phyloP scores from a whole-genome alignment of 2,329 filamentous ascomycete species.

The Metarhizium robertsii region DNA sequence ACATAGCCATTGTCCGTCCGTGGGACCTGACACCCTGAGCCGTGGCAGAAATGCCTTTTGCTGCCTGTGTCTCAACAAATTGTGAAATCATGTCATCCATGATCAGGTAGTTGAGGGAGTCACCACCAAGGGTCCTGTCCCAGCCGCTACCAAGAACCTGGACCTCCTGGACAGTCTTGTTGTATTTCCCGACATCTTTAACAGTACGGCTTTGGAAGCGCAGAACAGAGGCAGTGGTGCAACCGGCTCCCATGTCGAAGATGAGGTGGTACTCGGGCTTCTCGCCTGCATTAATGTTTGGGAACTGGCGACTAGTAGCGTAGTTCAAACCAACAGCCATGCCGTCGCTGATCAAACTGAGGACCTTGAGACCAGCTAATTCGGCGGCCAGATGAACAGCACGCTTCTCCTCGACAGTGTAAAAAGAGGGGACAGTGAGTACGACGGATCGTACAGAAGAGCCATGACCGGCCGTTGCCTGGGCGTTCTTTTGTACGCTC shows the following conservation, averaged over 20 bases:
- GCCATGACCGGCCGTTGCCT: slow-evolving; percentile 68
- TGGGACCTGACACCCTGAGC: slow-evolving; percentile 58
- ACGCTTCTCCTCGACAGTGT: slow-evolving; percentile 80
- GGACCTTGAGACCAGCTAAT: slow-evolving; percentile 76
- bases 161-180: slow-evolving; percentile 97
- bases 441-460: slow-evolving; percentile 71
- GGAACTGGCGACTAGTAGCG: slow-evolving; percentile 83
- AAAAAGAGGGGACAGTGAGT: slow-evolving; percentile 84
- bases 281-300: slow-evolving; percentile 68
- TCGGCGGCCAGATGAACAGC: slow-evolving; percentile 78
- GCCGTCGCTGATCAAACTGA: slow-evolving; percentile 80
- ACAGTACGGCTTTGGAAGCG: slow-evolving; percentile 82
- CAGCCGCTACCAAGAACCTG: slow-evolving; percentile 77
- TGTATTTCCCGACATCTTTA: slow-evolving; percentile 86
- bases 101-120: slow-evolving; percentile 79
- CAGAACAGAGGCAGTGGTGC: slow-evolving; percentile 80
- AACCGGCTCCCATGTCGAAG: slow-evolving; percentile 97
- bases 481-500: slow-evolving; percentile 82
- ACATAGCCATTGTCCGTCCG: slow-evolving; percentile 76
- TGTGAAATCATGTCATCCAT: slow-evolving; percentile 79
- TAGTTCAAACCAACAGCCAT: slow-evolving; percentile 92
- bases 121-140: slow-evolving; percentile 84
- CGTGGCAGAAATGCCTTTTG: slow-evolving; percentile 55
- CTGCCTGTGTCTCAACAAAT: slow-evolving; percentile 61
- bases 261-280: slow-evolving; percentile 89